A percentile compares a stretch with the other conserved stretches of the same genome.
Conservation (phyloP, 2,329 filamentous ascomycete species). For the Colletotrichum brevisporum region DNA sequence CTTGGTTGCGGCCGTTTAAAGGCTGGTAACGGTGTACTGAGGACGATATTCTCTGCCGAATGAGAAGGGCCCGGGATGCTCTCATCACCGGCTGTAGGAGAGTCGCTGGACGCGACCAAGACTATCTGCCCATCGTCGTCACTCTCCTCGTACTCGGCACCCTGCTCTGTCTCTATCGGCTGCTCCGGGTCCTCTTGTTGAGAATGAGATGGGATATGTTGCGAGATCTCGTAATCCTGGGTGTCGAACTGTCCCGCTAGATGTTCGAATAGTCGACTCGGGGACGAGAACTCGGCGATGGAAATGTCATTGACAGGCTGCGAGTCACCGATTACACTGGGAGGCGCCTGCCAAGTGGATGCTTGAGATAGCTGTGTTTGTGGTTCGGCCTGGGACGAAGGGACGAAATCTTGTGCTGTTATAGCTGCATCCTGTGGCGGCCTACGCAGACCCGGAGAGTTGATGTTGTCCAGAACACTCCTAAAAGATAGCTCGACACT, state of each 20-base stretch:
- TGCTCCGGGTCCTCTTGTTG: background rate
- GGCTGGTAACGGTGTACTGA: constrained; percentile 34
- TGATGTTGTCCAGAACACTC: constrained; percentile 59
- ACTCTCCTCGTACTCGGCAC: background rate
- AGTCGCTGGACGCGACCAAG: constrained; percentile 53
- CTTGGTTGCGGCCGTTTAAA: background rate
- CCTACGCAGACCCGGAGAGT: constrained; percentile 48
- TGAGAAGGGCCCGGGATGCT: background rate
- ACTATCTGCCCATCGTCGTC: constrained; percentile 42
- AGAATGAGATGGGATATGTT: background rate
- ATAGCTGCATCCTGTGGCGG: background rate
- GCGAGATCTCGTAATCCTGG: background rate
- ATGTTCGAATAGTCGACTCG: constrained; percentile 64
- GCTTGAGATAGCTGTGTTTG: constrained; percentile 11
- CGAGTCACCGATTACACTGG: constrained; percentile 70
- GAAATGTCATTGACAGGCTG: constrained; percentile 57
- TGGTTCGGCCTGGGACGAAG: constrained; percentile 15
- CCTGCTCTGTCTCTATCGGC: background rate
- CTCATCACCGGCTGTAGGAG: constrained; percentile 40
- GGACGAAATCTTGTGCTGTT: constrained; percentile 13
- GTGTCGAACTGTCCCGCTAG: constrained; percentile 44
- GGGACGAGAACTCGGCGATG: constrained; percentile 57
- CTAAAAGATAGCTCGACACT: constrained; percentile 59
- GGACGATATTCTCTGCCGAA: constrained; percentile 39
- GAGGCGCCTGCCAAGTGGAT: constrained; percentile 58